A percentile compares a stretch with the other conserved stretches of the same genome.
These are phyloP conservation scores for Penicillium brasilianum DNA, from an alignment of 2,329 filamentous ascomycete species.

Conservation along the genomic window DNA sequence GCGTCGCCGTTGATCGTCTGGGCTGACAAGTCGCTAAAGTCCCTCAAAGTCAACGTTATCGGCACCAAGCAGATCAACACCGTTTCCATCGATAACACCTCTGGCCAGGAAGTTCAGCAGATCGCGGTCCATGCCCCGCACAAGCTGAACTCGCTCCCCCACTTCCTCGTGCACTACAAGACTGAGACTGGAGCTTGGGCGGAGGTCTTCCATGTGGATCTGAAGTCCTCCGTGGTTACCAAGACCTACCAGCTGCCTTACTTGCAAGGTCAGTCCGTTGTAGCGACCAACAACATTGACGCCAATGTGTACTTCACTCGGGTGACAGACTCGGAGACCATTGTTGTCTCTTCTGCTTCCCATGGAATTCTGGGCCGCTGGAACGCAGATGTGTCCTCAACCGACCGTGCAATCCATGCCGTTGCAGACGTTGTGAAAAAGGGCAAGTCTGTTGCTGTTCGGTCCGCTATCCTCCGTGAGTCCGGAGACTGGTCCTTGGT, in stretches of 20 bases:
- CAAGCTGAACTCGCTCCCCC: slow-evolving; percentile 71
- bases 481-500: slow-evolving; percentile 80
- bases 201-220: slow-evolving; percentile 82
- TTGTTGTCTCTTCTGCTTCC: slow-evolving; percentile 75
- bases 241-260: slow-evolving; percentile 81
- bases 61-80: slow-evolving; percentile 48
- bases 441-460: slow-evolving; percentile 72
- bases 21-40: slow-evolving; percentile 50
- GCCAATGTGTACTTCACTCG: slow-evolving; percentile 90
- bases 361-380: slow-evolving; percentile 78
- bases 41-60: slow-evolving; percentile 52
- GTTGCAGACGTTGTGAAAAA: slow-evolving; percentile 84
- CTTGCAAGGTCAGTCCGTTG: slow-evolving; percentile 71
- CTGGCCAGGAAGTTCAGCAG: slow-evolving; percentile 56
- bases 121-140: slow-evolving; percentile 75
- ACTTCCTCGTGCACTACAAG: slow-evolving; percentile 84
- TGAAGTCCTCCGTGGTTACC: slow-evolving; percentile 69
- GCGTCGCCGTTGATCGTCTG: slow-evolving; percentile 51
- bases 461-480: slow-evolving; percentile 70
- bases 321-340: slow-evolving; percentile 74
- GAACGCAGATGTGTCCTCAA: slow-evolving; percentile 59
- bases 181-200: slow-evolving; percentile 75
- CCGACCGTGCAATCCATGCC: slow-evolving; percentile 64
- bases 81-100: slow-evolving; percentile 47
- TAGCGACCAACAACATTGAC: slow-evolving; percentile 77